These are phyloP conservation scores for Aulographum hederae DNA, from an alignment of 2,329 filamentous ascomycete genomes.

Conservation along the genomic window DNA sequence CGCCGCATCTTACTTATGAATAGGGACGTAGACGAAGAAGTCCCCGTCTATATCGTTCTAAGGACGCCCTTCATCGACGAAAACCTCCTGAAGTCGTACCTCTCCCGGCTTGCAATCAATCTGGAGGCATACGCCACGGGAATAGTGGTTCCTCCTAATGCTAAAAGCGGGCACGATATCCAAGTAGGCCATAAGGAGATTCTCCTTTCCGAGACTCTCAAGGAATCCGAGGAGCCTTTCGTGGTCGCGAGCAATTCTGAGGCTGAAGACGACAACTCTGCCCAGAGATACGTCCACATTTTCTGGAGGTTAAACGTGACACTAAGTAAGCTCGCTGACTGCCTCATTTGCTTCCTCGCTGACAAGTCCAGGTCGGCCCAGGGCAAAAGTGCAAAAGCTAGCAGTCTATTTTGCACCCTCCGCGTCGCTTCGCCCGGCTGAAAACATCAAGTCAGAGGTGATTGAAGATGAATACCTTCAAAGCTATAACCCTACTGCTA, in stretches of 20 bases:
- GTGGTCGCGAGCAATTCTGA: conserved; percentile 13
- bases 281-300: conserved; percentile 13
- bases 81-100: conserved; percentile 35
- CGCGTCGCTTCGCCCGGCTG: conserved; percentile 35
- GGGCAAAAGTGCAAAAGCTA: conserved; percentile 47
- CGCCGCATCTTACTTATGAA: conserved; percentile 19
- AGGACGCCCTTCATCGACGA: conserved; percentile 44
- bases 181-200: conserved; percentile 32
- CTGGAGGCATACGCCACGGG: conserved; percentile 46
- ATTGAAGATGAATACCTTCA: conserved; percentile 45
- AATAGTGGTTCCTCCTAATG: conserved; percentile 25
- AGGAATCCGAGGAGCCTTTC: conserved; percentile 13
- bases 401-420: conserved; percentile 43
- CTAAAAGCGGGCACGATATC: conserved; percentile 21
- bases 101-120: conserved; percentile 44
- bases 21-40: conserved; percentile 45
- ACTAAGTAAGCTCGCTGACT: conserved; percentile 17
- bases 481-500: conserved; percentile 47
- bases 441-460: conserved; percentile 23
- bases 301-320: conserved; percentile 20
- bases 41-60: conserved; percentile 50
- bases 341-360: background rate
- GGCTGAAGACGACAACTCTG: conserved; percentile 5
- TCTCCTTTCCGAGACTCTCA: conserved; percentile 32
- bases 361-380: conserved; percentile 16